Percentiles rank a stretch among this genome's conserved stretches.
These are phyloP conservation scores for Russula brevipes DNA, from an alignment of 768 basidiomycete genomes.

Conservation along the genomic window DNA sequence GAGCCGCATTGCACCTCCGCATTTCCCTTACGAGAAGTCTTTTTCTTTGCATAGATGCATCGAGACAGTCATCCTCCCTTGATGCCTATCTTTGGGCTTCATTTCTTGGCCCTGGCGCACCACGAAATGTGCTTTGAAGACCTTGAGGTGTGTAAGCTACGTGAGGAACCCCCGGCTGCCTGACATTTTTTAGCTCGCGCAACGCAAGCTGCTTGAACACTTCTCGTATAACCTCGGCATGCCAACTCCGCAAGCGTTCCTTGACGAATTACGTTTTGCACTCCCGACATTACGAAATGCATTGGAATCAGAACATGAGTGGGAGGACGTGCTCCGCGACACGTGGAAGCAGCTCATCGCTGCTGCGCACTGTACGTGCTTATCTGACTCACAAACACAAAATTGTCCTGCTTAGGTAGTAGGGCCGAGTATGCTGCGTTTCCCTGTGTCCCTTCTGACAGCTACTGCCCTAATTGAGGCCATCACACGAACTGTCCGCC, in stretches of 20 bases:
- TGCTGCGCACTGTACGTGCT: slow-evolving; percentile 17
- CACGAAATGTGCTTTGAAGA: slow-evolving; percentile 19
- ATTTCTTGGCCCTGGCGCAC: slow-evolving; percentile 21
- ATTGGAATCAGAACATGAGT: neutral
- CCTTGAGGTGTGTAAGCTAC: slow-evolving; percentile 19
- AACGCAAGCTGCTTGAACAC: slow-evolving; percentile 20
- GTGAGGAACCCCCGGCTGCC: neutral
- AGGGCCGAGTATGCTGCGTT: slow-evolving; percentile 21
- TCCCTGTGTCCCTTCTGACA: slow-evolving; percentile 20
- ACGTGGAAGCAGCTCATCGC: slow-evolving; percentile 20
- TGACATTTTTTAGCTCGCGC: slow-evolving; percentile 8
- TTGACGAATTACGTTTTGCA: slow-evolving; percentile 17
- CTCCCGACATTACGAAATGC: slow-evolving; percentile 18
- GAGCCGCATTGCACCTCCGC: neutral
- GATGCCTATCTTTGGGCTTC: slow-evolving; percentile 18
- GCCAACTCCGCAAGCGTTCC: slow-evolving; percentile 20
- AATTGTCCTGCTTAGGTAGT: neutral
- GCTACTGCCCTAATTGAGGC: slow-evolving; percentile 21
- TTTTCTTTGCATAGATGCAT: slow-evolving; percentile 10
- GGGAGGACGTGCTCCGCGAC: slow-evolving; percentile 10
- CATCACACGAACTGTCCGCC: slow-evolving; percentile 6
- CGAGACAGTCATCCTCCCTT: slow-evolving; percentile 19
- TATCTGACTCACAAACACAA: neutral
- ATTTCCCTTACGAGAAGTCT: neutral
- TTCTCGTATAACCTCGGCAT: slow-evolving; percentile 18